Conservation (phyloP, 306 rosid genomes). For the Rosa persica region DNA sequence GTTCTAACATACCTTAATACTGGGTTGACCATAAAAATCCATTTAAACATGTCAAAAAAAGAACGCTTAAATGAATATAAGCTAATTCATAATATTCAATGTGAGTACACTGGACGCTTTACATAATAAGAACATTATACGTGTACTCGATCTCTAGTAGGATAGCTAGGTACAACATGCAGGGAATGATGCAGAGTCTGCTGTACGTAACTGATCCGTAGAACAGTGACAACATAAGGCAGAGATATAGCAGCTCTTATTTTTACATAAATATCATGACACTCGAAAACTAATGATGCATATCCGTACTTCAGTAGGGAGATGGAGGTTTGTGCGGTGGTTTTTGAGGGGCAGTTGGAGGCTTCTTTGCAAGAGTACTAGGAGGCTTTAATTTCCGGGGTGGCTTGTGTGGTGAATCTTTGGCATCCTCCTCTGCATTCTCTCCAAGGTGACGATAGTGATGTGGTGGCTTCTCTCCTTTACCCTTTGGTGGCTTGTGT, state of each 20-base stretch:
- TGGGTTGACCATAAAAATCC: background rate
- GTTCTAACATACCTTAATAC: background rate
- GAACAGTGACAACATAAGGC: background rate
- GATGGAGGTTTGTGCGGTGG: conserved; percentile 15
- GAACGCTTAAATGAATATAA: background rate
- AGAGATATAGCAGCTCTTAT: background rate
- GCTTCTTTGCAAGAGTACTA: background rate
- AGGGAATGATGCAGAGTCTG: background rate
- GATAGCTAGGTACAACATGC: background rate
- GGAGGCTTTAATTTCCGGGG: conserved; percentile 13
- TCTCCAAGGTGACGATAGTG: background rate
- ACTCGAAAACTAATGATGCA: background rate
- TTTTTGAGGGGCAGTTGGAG: conserved; percentile 7
- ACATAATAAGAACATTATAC: background rate
- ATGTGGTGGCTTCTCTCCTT: conserved; percentile 7
- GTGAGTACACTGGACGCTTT: background rate
- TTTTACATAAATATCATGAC: background rate
- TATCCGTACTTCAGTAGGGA: background rate
- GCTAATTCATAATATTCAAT: background rate
- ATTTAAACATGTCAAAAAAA: no score
- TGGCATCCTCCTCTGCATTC: background rate
- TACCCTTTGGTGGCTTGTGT: conserved; percentile 1
- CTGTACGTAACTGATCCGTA: background rate
- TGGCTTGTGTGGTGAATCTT: background rate
- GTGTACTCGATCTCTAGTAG: background rate